phyloP scores from a whole-genome alignment of 257 asterid genomes.

The Gentiana dahurica region DNA sequence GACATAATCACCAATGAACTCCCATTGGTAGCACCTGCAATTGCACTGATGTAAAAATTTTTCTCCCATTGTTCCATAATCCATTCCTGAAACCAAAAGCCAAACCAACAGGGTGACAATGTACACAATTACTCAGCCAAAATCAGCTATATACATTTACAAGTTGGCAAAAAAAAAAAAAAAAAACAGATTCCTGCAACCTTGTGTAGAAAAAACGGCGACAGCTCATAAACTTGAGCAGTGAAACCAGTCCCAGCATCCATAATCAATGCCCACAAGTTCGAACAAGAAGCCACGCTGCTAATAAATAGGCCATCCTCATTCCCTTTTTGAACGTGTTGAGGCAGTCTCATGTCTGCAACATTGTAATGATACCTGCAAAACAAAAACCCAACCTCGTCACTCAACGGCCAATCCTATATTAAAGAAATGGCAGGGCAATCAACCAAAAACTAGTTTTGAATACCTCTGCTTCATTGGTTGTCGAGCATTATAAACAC shows the following conservation, averaged over 20 bases:
- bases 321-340: slow-evolving; percentile 67
- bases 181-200: slow-evolving; percentile 11
- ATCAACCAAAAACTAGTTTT: not conserved
- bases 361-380: slow-evolving; percentile 62
- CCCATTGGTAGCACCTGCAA: slow-evolving; percentile 60
- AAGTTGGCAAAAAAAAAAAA: too few relatives aligned
- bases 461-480: slow-evolving; percentile 13
- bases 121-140: too few relatives aligned
- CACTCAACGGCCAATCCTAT: slow-evolving; percentile 3
- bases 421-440: not conserved
- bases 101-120: too few relatives aligned
- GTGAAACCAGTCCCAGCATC: slow-evolving; percentile 70
- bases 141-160: too few relatives aligned
- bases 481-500: slow-evolving; percentile 10
- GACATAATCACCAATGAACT: slow-evolving; percentile 66
- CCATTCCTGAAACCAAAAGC: slow-evolving; percentile 37
- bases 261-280: slow-evolving; percentile 72
- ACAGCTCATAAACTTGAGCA: slow-evolving; percentile 51
- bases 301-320: slow-evolving; percentile 62
- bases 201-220: slow-evolving; percentile 63
- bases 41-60: slow-evolving; percentile 51
- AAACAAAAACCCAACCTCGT: not conserved
- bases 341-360: slow-evolving; percentile 42
- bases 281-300: slow-evolving; percentile 51
- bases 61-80: slow-evolving; percentile 68